These are phyloP conservation scores for Plasmodium gaboni DNA, from an alignment of 169 alveolate species.

Conservation along the genomic window DNA sequence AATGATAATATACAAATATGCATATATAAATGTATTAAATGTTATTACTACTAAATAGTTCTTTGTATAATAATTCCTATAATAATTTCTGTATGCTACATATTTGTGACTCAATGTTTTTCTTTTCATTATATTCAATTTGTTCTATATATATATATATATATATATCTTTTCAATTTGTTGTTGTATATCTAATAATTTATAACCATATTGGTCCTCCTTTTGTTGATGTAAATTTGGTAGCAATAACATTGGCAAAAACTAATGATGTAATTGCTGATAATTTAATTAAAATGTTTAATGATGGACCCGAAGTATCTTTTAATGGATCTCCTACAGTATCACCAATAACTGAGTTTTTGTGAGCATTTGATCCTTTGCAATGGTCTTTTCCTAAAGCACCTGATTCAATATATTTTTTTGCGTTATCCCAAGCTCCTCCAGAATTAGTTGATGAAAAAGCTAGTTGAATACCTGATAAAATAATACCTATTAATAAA, in stretches of 20 bases:
- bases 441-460: slow-evolving; percentile 91
- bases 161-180: too few relatives aligned
- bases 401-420: slow-evolving; percentile 89
- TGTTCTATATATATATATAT: not conserved
- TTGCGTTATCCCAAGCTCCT: slow-evolving; percentile 95
- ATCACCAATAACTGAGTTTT: slow-evolving; percentile 93
- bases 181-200: not conserved
- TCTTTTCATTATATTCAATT: not conserved
- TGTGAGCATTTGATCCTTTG: slow-evolving; percentile 87
- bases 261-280: slow-evolving; percentile 90
- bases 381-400: slow-evolving; percentile 80
- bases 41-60: too few relatives aligned
- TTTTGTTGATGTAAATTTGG: slow-evolving; percentile 66
- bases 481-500: slow-evolving; percentile 92
- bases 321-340: slow-evolving; percentile 96
- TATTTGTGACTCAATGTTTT: not conserved
- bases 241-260: slow-evolving; percentile 86
- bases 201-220: slow-evolving; percentile 87
- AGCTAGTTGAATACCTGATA: slow-evolving; percentile 92
- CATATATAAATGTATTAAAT: too few relatives aligned
- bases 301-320: slow-evolving; percentile 95
- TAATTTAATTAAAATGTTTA: slow-evolving; percentile 89
- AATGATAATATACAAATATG: too few relatives aligned
- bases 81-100: too few relatives aligned
- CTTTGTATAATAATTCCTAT: too few relatives aligned